Conservation (phyloP, 805 yeast genomes). For the Barnettozyma salicaria region DNA sequence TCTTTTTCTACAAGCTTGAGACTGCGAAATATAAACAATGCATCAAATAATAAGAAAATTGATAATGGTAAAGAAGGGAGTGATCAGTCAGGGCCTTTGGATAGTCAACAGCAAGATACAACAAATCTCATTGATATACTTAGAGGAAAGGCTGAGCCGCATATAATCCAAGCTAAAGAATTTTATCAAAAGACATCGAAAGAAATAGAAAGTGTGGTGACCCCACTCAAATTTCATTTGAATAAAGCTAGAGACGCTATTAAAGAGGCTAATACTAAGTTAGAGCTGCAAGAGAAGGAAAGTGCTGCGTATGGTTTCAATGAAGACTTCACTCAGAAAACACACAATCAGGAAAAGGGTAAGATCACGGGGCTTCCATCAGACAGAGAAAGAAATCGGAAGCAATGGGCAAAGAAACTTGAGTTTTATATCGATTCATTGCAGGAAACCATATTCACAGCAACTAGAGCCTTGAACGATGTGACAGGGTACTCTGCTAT, state of each 20-base stretch:
- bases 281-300: constrained; percentile 33
- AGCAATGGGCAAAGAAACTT: constrained; percentile 38
- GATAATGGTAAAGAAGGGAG: too few species aligned
- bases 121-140: constrained; percentile 12
- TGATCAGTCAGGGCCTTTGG: neutral
- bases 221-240: constrained; percentile 18
- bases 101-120: neutral
- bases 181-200: constrained; percentile 15
- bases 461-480: constrained; percentile 72
- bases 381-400: constrained; percentile 36
- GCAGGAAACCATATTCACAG: constrained; percentile 51
- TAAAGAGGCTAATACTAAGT: constrained; percentile 32
- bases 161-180: constrained; percentile 16
- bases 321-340: constrained; percentile 26
- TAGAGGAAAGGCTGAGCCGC: constrained; percentile 17
- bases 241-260: constrained; percentile 31
- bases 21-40: neutral
- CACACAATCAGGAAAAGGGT: constrained; percentile 9
- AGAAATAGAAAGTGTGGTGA: constrained; percentile 11
- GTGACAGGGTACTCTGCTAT: constrained; percentile 87
- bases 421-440: constrained; percentile 48
- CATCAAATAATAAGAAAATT: too few species aligned
- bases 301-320: constrained; percentile 32
- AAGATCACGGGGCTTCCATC: constrained; percentile 39
- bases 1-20: neutral